phyloP scores from a whole-genome alignment of 768 basidiomycete genomes.

The Pluteus cervinus region DNA sequence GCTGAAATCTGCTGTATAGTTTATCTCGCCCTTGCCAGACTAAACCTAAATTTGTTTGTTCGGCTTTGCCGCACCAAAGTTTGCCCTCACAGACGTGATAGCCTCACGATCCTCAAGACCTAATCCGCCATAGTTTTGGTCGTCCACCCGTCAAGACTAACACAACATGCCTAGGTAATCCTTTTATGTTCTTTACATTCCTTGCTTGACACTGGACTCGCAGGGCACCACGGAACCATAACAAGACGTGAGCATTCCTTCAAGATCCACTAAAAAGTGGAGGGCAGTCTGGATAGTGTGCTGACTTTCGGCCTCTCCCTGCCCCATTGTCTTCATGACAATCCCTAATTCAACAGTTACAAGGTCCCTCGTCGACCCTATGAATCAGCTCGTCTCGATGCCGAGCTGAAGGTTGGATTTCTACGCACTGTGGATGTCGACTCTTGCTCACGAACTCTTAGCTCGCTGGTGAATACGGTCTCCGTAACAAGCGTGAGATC shows the following conservation, averaged over 20 bases:
- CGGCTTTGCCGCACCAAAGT: slow-evolving; percentile 29
- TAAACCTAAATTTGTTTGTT: slow-evolving; percentile 31
- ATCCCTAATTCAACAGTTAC: slow-evolving; percentile 72
- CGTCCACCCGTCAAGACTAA: slow-evolving; percentile 56
- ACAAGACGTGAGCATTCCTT: slow-evolving; percentile 82
- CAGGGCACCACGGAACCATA: slow-evolving; percentile 89
- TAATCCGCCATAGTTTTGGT: slow-evolving; percentile 24
- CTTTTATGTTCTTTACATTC: slow-evolving; percentile 15
- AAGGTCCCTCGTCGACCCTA: slow-evolving; percentile 98
- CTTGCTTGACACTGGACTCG: slow-evolving; percentile 24
- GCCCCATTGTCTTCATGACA: slow-evolving; percentile 45
- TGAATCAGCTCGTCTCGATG: slow-evolving; percentile 97
- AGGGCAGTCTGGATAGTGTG: slow-evolving; percentile 53
- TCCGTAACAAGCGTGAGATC: slow-evolving; percentile 99
- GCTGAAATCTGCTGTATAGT: slow-evolving; percentile 60
- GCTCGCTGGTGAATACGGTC: slow-evolving; percentile 99
- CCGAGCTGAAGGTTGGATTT: slow-evolving; percentile 88
- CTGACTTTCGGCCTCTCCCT: slow-evolving; percentile 64
- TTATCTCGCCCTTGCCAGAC: no score
- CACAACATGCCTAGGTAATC: slow-evolving; percentile 84
- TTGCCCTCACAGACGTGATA: slow-evolving; percentile 12
- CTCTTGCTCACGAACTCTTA: slow-evolving; percentile 21
- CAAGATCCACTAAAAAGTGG: slow-evolving; percentile 66
- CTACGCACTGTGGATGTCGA: slow-evolving; percentile 1
- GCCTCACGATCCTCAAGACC: slow-evolving; percentile 15